Evolutionary conservation across 768 basidiomycete genomes (phyloP).

Genomic region (Phaeotremella fagi): DNA sequence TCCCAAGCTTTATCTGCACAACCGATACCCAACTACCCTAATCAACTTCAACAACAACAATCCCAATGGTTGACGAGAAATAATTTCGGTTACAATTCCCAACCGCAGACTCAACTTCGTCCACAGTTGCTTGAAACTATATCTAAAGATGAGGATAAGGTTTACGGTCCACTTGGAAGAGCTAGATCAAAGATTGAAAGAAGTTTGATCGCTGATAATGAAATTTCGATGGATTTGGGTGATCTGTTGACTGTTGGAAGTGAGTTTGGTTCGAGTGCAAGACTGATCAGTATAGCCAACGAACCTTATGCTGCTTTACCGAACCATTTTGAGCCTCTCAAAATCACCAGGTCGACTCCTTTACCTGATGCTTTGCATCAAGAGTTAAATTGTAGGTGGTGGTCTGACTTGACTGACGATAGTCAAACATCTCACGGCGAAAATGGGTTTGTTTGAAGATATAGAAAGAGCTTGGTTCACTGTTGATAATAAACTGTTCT

Average conservation of each 20-base stretch:
- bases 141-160: constrained; percentile 32
- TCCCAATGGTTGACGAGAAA: neutral
- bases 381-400: constrained; percentile 33
- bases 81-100: neutral
- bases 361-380: constrained; percentile 39
- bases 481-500: constrained; percentile 84
- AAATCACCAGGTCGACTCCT: constrained; percentile 18
- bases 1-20: neutral
- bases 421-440: constrained; percentile 39
- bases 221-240: constrained; percentile 33
- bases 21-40: neutral
- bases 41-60: constrained; percentile 2
- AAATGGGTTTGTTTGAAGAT: constrained; percentile 81
- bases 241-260: constrained; percentile 11
- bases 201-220: constrained; percentile 26
- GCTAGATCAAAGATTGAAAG: constrained; percentile 34
- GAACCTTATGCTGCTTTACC: constrained; percentile 24
- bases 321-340: constrained; percentile 22
- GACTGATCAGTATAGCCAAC: neutral
- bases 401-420: neutral
- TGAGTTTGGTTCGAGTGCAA: constrained; percentile 9
- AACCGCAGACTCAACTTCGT: constrained; percentile 10
- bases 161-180: constrained; percentile 36
- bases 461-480: constrained; percentile 94
- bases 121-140: constrained; percentile 30